Conservation (phyloP, 495 filamentous ascomycete species). For the Talaromyces stipitatus region DNA sequence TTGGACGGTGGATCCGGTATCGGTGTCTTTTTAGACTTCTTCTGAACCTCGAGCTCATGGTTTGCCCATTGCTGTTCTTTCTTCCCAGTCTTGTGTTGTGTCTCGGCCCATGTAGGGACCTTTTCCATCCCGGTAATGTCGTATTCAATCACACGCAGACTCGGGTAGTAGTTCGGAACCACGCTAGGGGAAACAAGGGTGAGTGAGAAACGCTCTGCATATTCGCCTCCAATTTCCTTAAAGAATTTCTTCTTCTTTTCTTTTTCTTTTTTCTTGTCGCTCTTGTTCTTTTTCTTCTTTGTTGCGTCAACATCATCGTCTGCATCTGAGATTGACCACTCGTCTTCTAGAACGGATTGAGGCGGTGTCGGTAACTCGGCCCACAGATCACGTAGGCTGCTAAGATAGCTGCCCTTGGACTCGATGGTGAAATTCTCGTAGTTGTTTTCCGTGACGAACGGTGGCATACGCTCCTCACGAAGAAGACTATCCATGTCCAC, state of each 20-base stretch:
- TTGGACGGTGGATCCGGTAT: constrained; percentile 68
- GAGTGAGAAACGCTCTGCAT: constrained; percentile 77
- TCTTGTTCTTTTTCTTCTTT: constrained; percentile 33
- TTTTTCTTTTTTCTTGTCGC: constrained; percentile 36
- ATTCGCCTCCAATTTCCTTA: constrained; percentile 66
- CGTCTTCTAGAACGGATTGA: neutral
- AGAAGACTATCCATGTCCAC: constrained; percentile 43
- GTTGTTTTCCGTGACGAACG: constrained; percentile 6
- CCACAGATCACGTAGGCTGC: constrained; percentile 72
- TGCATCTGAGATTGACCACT: constrained; percentile 11
- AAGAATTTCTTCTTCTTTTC: constrained; percentile 49
- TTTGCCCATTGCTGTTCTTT: constrained; percentile 34
- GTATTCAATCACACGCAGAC: constrained; percentile 81
- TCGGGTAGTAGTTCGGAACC: constrained; percentile 90
- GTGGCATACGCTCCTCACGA: constrained; percentile 7
- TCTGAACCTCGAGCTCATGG: constrained; percentile 35
- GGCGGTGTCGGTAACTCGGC: constrained; percentile 59
- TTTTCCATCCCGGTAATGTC: constrained; percentile 76
- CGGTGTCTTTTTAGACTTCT: constrained; percentile 53
- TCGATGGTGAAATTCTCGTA: constrained; percentile 39
- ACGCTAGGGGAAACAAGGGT: constrained; percentile 76
- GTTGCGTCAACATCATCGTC: constrained; percentile 1
- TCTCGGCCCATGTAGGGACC: constrained; percentile 34
- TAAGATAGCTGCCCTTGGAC: constrained; percentile 69
- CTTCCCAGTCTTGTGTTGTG: neutral